These are phyloP conservation scores for Boletus sensibilis DNA, from an alignment of 768 basidiomycete genomes.

Conservation along the genomic window DNA sequence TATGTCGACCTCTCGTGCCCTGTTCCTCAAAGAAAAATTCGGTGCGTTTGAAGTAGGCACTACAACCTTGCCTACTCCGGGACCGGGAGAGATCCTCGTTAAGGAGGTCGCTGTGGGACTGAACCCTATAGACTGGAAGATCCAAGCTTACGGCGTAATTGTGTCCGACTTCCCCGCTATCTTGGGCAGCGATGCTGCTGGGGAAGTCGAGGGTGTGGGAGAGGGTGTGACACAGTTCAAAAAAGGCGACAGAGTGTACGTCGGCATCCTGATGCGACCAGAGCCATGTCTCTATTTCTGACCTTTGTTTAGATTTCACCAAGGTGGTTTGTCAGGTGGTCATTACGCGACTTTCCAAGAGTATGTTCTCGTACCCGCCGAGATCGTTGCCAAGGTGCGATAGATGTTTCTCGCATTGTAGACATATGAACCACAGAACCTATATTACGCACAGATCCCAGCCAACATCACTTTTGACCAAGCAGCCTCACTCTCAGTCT, in stretches of 20 bases:
- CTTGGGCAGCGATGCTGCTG: constrained; percentile 40
- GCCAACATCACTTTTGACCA: constrained; percentile 36
- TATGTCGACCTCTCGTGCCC: constrained; percentile 17
- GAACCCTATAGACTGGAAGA: constrained; percentile 45
- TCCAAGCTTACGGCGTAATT: constrained; percentile 5
- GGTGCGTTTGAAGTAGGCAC: constrained; percentile 14
- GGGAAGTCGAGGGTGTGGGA: constrained; percentile 40
- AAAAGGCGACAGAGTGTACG: constrained; percentile 33
- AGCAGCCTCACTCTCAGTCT: constrained; percentile 39
- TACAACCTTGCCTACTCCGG: constrained; percentile 28
- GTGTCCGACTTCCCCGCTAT: constrained; percentile 34
- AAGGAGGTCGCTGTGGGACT: constrained; percentile 40
- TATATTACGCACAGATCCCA: constrained; percentile 37
- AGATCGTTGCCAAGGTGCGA: constrained; percentile 17
- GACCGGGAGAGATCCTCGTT: constrained; percentile 44
- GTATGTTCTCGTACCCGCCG: constrained; percentile 24
- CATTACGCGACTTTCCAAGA: constrained; percentile 28
- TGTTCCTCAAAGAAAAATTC: constrained; percentile 20
- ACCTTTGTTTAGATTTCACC: constrained; percentile 17
- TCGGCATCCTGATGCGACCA: neutral
- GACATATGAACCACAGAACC: neutral
- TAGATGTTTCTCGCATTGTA: neutral
- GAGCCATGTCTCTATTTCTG: neutral
- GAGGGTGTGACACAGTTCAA: constrained; percentile 37
- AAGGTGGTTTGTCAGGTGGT: neutral